These are phyloP conservation scores for Populus simonii DNA, from an alignment of 345 rosid genomes.

Conservation along the genomic window DNA sequence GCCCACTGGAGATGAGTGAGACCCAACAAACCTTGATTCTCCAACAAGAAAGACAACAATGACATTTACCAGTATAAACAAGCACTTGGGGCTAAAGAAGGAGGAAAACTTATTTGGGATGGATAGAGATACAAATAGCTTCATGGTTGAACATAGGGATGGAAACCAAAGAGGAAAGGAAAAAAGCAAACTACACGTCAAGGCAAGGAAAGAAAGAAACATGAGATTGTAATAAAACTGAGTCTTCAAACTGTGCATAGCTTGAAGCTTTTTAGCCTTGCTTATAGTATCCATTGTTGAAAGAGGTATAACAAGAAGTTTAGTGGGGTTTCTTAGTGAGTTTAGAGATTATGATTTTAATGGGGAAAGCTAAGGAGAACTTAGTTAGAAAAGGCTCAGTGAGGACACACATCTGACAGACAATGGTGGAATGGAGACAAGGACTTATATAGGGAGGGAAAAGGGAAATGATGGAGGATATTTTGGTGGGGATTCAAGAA, in stretches of 20 bases:
- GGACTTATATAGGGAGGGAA: constrained; percentile 14
- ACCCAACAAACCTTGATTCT: constrained; percentile 35
- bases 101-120: constrained; percentile 29
- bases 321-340: neutral
- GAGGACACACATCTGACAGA: constrained; percentile 4
- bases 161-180: constrained; percentile 25
- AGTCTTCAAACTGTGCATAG: neutral
- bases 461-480: constrained; percentile 3
- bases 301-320: neutral
- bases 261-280: constrained; percentile 19
- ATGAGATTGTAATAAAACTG: constrained; percentile 17
- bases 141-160: constrained; percentile 17
- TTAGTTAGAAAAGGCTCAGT: neutral
- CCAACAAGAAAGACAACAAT: constrained; percentile 53
- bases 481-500: constrained; percentile 18
- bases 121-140: constrained; percentile 20
- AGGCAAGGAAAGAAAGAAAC: constrained; percentile 24
- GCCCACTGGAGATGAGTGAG: neutral
- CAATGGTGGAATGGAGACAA: constrained; percentile 1
- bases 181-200: constrained; percentile 27
- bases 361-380: neutral
- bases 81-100: constrained; percentile 35
- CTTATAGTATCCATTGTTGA: constrained; percentile 8
- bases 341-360: neutral
- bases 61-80: constrained; percentile 50